A percentile compares a stretch with the other conserved stretches of the same genome.
Evolutionary conservation across 768 basidiomycete species (phyloP).

Genomic region (Tephrocybe sp.): DNA sequence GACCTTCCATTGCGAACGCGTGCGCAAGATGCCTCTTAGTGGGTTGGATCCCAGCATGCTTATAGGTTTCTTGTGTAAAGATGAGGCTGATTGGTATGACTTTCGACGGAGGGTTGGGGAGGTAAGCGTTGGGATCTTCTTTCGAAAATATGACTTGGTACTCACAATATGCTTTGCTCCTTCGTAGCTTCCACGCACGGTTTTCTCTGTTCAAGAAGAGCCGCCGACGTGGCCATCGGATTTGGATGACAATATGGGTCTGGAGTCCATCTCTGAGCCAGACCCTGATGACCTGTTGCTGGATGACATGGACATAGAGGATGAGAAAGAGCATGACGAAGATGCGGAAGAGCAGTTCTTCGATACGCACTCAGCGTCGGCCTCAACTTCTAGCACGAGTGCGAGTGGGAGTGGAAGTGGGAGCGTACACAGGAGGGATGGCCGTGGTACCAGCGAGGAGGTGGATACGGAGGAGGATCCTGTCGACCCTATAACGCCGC

Average conservation of each 20-base stretch:
- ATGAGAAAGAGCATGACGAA: slow-evolving; percentile 20
- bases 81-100: slow-evolving; percentile 86
- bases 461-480: slow-evolving; percentile 73
- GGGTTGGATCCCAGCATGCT: slow-evolving; percentile 97
- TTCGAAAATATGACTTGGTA: no score
- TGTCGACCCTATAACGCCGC: slow-evolving; percentile 69
- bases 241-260: slow-evolving; percentile 72
- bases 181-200: slow-evolving; percentile 62
- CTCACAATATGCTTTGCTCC: no score
- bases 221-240: slow-evolving; percentile 82
- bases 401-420: slow-evolving; percentile 25
- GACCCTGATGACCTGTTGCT: slow-evolving; percentile 53
- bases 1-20: slow-evolving; percentile 96
- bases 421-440: slow-evolving; percentile 19
- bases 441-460: slow-evolving; percentile 47
- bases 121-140: slow-evolving; percentile 42
- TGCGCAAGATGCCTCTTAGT: slow-evolving; percentile 90
- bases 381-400: slow-evolving; percentile 42
- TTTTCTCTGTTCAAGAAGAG: slow-evolving; percentile 87
- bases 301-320: slow-evolving; percentile 26
- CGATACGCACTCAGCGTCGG: slow-evolving; percentile 48
- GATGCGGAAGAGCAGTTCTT: slow-evolving; percentile 49
- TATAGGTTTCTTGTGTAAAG: slow-evolving; percentile 84
- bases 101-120: slow-evolving; percentile 69
- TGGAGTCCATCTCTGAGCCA: slow-evolving; percentile 83